A percentile compares a stretch with the other conserved stretches of the same genome.
phyloP scores from a whole-genome alignment of 192 early-diverging fungal species.

The Coemansia sp. region DNA sequence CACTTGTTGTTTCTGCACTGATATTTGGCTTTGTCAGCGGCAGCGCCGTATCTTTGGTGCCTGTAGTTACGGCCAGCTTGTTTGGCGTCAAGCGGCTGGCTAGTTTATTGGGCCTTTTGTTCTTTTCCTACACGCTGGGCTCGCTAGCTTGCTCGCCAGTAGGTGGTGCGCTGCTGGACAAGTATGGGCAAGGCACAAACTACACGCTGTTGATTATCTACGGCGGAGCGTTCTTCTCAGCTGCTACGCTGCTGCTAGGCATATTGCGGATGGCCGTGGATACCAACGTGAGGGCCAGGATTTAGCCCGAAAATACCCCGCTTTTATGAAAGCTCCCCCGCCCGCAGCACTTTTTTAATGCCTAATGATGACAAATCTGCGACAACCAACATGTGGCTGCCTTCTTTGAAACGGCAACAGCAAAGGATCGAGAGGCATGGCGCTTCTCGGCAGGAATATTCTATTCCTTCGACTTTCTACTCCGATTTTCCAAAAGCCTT shows the following conservation, averaged over 20 bases:
- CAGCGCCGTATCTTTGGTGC: constrained; percentile 23
- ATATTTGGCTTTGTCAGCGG: constrained; percentile 33
- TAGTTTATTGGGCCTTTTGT: constrained; percentile 28
- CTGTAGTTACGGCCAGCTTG: constrained; percentile 18
- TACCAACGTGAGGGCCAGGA: not conserved
- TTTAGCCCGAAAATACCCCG: not conserved
- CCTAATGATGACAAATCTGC: not conserved
- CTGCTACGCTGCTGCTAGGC: constrained; percentile 9
- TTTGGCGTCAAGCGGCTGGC: constrained; percentile 31
- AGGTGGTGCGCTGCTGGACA: constrained; percentile 23
- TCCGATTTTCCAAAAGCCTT: not conserved
- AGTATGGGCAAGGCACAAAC: constrained; percentile 28
- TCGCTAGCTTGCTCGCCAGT: constrained; percentile 21
- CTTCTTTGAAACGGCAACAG: not conserved
- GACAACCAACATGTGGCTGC: not conserved
- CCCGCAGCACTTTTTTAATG: not conserved
- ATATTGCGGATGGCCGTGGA: constrained; percentile 15
- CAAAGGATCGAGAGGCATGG: not conserved
- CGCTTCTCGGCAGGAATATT: not conserved
- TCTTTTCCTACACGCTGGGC: constrained; percentile 20
- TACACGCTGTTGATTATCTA: constrained; percentile 26
- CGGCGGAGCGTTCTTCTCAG: constrained; percentile 16
- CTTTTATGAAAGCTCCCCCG: not conserved
- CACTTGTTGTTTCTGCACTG: constrained; percentile 13
- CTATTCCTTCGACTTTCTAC: not conserved